Base-by-base conservation (phyloP, 1,284 basidiomycete species). In the Phylloboletellus chloephorus region DNA sequence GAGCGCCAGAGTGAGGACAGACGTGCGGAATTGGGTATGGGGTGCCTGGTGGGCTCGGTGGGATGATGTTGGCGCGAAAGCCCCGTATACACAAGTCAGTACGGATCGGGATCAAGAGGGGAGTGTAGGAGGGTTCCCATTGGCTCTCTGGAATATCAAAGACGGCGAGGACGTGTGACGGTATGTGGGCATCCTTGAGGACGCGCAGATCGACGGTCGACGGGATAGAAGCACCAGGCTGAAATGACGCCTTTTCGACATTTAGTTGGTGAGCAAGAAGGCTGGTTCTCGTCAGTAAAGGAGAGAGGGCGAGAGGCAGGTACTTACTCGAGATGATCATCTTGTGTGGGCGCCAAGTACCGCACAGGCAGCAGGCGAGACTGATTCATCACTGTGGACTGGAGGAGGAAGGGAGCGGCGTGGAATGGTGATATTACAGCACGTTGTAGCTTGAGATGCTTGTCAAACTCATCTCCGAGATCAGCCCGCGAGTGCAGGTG, bases 131-230 rank as follows among this genome's bases (percentile, higher is more conserved):
- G 13, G 52, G 46, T 20, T 61, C 62, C 56, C 61, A 63, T 25
- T 62, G 58, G 36, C 40, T 48, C 7, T 46, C 54, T 35, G 61
- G 53, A 31, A 57, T 56, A 29, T 60, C 57, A 41, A 61, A 58
- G 44, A 70, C 61, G n/a, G 72, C 73, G 29, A 78, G 64, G 39
- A 72, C 57, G 47, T 78, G 76, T 7, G 73, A 74, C 15, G 75
- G 75, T 43, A 64, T 54, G 31, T 63, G 64, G 7, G 66, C 63
- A 35, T 68, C 64, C 38, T 61, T 64, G 12, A 64, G 43, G 41
- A 75, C 52, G 25, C 58, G 59, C 55, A 76, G 63, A 45, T 69
- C 64, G 44, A 75, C 58, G 3, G 63, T 65, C 11, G 64, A 42
- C 5, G 67, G 69, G 3, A 70, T 54, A 7, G 60, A 48, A 34